Conservation (phyloP, 2,329 filamentous ascomycete species). For the Cladosporium sp. region DNA sequence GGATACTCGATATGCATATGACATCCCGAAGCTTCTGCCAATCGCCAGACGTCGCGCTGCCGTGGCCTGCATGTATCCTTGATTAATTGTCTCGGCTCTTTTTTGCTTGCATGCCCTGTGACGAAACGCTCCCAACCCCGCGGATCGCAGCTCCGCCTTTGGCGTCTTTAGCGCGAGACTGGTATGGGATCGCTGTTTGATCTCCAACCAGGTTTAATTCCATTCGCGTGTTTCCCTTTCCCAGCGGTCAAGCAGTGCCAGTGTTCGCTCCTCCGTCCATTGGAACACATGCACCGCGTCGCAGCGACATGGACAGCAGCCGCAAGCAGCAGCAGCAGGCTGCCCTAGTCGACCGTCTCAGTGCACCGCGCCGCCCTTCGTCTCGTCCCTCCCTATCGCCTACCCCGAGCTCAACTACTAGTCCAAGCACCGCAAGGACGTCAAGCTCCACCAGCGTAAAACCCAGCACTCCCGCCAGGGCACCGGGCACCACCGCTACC, state of each 20-base stretch:
- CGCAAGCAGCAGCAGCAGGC: constrained; percentile 10
- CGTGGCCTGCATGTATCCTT: too few species aligned
- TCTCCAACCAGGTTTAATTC: background rate
- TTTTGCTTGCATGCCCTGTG: background rate
- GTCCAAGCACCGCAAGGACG: background rate
- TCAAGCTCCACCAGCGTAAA: constrained; percentile 2
- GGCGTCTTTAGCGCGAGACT: too few species aligned
- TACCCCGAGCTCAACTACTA: background rate
- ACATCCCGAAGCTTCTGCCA: too few species aligned
- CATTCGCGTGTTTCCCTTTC: background rate
- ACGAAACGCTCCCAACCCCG: too few species aligned
- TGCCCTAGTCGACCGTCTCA: constrained; percentile 11
- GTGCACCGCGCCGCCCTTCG: constrained; percentile 7
- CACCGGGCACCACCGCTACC: background rate
- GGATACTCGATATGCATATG: too few species aligned
- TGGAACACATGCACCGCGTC: constrained; percentile 3
- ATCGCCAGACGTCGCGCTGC: too few species aligned
- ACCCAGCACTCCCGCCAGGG: constrained; percentile 4
- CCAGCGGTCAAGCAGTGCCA: background rate
- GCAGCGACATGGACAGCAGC: constrained; percentile 8
- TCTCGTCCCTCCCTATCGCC: background rate
- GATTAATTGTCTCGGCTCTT: background rate
- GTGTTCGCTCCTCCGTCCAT: background rate
- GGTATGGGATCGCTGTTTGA: background rate
- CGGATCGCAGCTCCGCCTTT: too few species aligned